Evolutionary conservation across 1,284 basidiomycete species (phyloP).

Genomic region (Trametes pubescens): DNA sequence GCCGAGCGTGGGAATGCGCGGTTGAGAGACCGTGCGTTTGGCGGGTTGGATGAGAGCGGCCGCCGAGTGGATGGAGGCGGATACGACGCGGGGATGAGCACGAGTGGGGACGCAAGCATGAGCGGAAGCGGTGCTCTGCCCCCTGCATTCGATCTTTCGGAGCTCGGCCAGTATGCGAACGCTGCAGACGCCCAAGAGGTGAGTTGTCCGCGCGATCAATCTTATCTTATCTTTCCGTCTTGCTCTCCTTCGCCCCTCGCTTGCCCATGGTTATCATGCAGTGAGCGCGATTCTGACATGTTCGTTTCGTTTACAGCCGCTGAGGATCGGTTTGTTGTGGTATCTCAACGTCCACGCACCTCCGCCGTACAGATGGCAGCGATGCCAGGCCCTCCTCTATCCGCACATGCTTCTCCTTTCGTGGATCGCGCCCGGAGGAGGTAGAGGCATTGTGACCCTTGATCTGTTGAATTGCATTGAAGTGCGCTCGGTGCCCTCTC

Average conservation of each 20-base stretch:
- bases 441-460: conserved; percentile 81
- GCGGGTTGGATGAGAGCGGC: conserved; percentile 22
- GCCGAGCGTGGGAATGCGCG: conserved; percentile 56
- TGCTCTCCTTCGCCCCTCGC: conserved; percentile 33
- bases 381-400: conserved; percentile 85
- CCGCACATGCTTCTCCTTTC: conserved; percentile 81
- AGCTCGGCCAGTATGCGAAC: conserved; percentile 52
- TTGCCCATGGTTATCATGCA: conserved; percentile 9
- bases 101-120: conserved; percentile 40
- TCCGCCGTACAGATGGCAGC: conserved; percentile 84
- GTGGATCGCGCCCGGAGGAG: conserved; percentile 83
- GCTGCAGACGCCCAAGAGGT: conserved; percentile 51
- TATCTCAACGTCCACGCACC: conserved; percentile 88
- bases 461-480: conserved; percentile 86
- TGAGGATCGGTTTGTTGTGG: conserved; percentile 85
- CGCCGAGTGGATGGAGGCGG: conserved; percentile 21
- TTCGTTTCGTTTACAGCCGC: conserved; percentile 59
- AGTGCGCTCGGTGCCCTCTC: conserved; percentile 81
- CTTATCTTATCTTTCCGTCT: conserved; percentile 23
- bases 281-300: conserved; percentile 28
- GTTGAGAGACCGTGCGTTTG: conserved; percentile 44
- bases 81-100: conserved; percentile 28
- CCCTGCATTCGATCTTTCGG: conserved; percentile 55
- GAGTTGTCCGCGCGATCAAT: conserved; percentile 35
- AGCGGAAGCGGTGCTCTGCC: conserved; percentile 48